A percentile compares a stretch with the other conserved stretches of the same genome.
phyloP scores from a whole-genome alignment of 2,329 filamentous ascomycete genomes.

The Microcera coccophila region DNA sequence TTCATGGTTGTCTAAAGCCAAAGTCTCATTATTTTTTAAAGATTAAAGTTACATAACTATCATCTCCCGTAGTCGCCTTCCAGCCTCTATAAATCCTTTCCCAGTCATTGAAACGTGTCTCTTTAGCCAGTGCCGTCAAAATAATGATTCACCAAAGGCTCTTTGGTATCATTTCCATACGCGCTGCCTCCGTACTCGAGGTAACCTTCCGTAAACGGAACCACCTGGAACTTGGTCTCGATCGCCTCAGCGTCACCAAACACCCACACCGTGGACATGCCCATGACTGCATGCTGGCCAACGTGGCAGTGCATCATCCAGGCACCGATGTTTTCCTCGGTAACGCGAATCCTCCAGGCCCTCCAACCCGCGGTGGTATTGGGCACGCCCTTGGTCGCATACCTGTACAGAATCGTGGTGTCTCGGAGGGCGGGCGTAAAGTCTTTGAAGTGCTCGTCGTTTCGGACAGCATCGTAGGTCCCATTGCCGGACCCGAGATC shows the following conservation, averaged over 20 bases:
- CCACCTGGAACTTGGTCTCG: slow-evolving; percentile 16
- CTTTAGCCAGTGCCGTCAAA: too few species aligned
- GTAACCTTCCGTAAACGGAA: slow-evolving; percentile 38
- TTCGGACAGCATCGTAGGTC: too few species aligned
- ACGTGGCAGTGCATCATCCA: slow-evolving; percentile 63
- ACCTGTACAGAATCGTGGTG: slow-evolving; percentile 57
- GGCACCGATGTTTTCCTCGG: slow-evolving; percentile 51
- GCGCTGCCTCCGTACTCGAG: slow-evolving; percentile 43
- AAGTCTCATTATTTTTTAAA: too few species aligned
- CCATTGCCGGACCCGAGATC: too few species aligned
- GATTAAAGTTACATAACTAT: too few species aligned
- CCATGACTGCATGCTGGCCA: slow-evolving; percentile 56
- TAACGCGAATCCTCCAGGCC: slow-evolving; percentile 52
- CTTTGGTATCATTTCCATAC: slow-evolving; percentile 36
- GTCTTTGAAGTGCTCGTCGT: too few species aligned
- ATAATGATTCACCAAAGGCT: slow-evolving; percentile 14
- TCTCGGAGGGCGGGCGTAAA: too few species aligned
- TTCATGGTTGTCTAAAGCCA: too few species aligned
- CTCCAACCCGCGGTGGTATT: slow-evolving; percentile 53
- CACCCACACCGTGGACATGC: slow-evolving; percentile 29
- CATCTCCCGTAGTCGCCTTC: too few species aligned
- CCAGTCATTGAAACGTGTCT: too few species aligned
- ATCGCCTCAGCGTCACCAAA: slow-evolving; percentile 24
- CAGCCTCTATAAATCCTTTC: too few species aligned
- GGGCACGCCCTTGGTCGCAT: slow-evolving; percentile 38